These are phyloP conservation scores for Striga asiatica DNA, from an alignment of 257 asterid species.

Conservation along the genomic window DNA sequence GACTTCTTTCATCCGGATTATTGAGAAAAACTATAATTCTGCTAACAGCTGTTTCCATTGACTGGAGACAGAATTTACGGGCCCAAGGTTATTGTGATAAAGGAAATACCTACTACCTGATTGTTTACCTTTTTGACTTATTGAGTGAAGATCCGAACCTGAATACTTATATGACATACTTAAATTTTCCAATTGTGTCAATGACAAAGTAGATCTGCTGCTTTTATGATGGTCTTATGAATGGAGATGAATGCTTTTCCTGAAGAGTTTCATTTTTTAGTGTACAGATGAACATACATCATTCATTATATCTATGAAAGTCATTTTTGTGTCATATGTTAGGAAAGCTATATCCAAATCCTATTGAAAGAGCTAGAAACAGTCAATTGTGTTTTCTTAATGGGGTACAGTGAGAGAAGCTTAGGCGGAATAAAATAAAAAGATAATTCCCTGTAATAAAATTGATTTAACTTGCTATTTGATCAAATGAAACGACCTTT, in stretches of 20 bases:
- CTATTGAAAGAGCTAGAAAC: background rate
- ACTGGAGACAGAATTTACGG: background rate
- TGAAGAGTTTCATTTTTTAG: no score
- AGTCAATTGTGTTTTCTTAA: background rate
- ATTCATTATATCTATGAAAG: background rate
- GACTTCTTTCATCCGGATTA: background rate
- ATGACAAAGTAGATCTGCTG: slow-evolving; percentile 9
- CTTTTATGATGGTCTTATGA: background rate
- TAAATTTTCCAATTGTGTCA: background rate
- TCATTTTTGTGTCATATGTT: background rate
- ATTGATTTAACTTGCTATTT: background rate
- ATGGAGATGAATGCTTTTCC: slow-evolving; percentile 1
- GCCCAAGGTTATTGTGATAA: background rate
- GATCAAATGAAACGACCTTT: slow-evolving; percentile 6
- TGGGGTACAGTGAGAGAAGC: background rate
- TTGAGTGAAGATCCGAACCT: background rate
- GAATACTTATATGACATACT: background rate
- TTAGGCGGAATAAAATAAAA: slow-evolving; percentile 1
- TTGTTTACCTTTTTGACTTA: background rate
- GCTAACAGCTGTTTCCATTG: background rate
- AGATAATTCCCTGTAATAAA: slow-evolving; percentile 9
- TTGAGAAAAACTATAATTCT: background rate
- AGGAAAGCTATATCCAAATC: background rate
- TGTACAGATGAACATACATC: no score
- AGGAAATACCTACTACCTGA: background rate